phyloP scores from a whole-genome alignment of 257 asterid species.

The Solanum etuberosum region DNA sequence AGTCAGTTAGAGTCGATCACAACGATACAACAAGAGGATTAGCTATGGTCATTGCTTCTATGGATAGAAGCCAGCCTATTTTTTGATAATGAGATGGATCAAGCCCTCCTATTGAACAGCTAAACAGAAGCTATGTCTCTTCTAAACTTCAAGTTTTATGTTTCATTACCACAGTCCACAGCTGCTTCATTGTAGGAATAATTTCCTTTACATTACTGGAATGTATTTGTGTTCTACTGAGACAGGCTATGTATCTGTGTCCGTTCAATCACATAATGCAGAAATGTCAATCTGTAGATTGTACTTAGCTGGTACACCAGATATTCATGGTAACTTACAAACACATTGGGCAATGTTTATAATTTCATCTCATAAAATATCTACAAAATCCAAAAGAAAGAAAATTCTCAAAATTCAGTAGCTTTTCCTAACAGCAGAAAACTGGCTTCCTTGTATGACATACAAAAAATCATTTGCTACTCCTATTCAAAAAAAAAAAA shows the following conservation, averaged over 20 bases:
- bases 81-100: background rate
- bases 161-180: background rate
- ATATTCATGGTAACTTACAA: background rate
- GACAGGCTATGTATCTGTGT: background rate
- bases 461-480: background rate
- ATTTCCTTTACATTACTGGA: background rate
- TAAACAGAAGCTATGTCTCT: background rate
- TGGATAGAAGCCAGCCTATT: background rate
- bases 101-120: background rate
- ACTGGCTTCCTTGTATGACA: background rate
- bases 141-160: background rate
- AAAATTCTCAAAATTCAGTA: background rate
- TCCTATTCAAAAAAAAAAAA: background rate
- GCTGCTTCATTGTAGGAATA: background rate
- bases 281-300: background rate
- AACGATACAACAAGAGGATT: background rate
- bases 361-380: background rate
- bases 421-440: background rate
- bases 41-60: background rate
- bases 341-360: background rate
- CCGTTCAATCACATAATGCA: background rate
- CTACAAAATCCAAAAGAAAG: background rate
- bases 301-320: background rate
- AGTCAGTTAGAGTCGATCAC: constrained; percentile 1
- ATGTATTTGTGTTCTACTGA: background rate